Base-by-base conservation (phyloP, 768 basidiomycete species). In the Pleurotus pulmonarius region DNA sequence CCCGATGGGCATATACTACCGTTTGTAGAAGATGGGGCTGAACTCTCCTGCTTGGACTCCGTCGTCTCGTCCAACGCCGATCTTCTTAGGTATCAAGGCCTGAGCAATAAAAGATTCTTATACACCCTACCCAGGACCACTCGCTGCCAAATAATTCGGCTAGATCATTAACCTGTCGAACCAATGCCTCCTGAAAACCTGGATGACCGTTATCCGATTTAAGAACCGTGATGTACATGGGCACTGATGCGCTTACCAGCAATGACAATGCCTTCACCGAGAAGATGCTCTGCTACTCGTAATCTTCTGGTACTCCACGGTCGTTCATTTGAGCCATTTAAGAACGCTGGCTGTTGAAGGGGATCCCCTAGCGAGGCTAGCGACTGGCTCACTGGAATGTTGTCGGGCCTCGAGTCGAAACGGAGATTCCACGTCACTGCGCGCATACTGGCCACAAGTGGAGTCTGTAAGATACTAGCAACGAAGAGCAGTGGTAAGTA, bases 11-110 rank as follows among this genome's bases (percentile, higher is more conserved):
- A 47, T 34, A 45, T 47, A 64, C 18, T 48, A 75, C 76, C 70
- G 77, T 58, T 81, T 78, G 70, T 75, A 87, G 65, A 85, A 87
- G 57, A 87, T 79, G 0, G 85, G 83, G 60, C 75, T 76, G 65
- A 82, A 86, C 65, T 87, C 86, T 29, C 86, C 85, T 1, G 72
- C 75, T 13, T 69, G 57, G 6, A 66, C 66, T 3, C 85, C 85
- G 61, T 87, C 82, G 54, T 84, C 78, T n/a, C 86, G 71, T 0
- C 85, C 86, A 0, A 85, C 83, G 1, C 84, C 85, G 18, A 85
- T 75, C 78, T 82, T 39, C 40, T 4, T 34, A 20, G 20, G 20
- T 34, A 34, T 34, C 29, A 34, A 34, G 29, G 7, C 29, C 29
- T 34, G 29, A 34, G 29, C 29, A 34, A 11, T 11, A 34, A 11